Evolutionary conservation across 1,139 yeast species (phyloP).

Genomic region (Suhomyces choctaworum): DNA sequence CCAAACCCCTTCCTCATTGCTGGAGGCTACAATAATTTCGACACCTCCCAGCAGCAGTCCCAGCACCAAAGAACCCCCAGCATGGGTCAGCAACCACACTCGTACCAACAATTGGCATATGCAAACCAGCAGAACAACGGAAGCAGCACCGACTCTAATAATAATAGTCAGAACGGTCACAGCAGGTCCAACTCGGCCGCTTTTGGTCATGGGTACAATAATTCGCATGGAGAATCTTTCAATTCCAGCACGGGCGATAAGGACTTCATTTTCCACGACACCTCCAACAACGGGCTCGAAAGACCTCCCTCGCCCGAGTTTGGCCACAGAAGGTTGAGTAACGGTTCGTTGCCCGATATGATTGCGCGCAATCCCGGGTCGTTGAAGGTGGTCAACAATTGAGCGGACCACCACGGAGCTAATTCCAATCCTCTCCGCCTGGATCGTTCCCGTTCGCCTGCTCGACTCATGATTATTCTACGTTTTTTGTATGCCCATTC

Average conservation of each 20-base stretch:
- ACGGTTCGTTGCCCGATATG: slow-evolving; percentile 72
- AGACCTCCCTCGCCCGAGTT: slow-evolving; percentile 28
- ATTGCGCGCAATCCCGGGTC: slow-evolving; percentile 47
- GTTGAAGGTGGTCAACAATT: slow-evolving; percentile 48
- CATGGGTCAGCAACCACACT: slow-evolving; percentile 11
- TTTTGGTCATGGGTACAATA: slow-evolving; percentile 10
- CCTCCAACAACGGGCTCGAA: slow-evolving; percentile 4
- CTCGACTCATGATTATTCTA: too few relatives aligned
- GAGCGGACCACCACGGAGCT: slow-evolving; percentile 6
- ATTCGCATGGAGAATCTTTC: slow-evolving; percentile 22
- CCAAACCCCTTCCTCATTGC: slow-evolving; percentile 29
- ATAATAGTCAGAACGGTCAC: slow-evolving; percentile 16
- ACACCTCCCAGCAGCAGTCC: slow-evolving; percentile 17
- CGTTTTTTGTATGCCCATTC: background rate
- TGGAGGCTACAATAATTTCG: slow-evolving; percentile 21
- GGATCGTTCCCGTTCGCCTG: too few relatives aligned
- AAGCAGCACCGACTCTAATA: slow-evolving; percentile 12
- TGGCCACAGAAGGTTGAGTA: slow-evolving; percentile 58
- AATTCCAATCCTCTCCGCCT: background rate
- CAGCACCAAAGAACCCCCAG: slow-evolving; percentile 6
- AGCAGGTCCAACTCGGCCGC: slow-evolving; percentile 17
- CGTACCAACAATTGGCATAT: slow-evolving; percentile 17
- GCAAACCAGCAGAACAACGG: slow-evolving; percentile 11
- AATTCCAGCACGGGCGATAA: slow-evolving; percentile 29
- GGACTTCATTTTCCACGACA: slow-evolving; percentile 17